These are phyloP conservation scores for Gnomoniopsis smithogilvyi DNA, from an alignment of 2,329 filamentous ascomycete species.

Conservation along the genomic window DNA sequence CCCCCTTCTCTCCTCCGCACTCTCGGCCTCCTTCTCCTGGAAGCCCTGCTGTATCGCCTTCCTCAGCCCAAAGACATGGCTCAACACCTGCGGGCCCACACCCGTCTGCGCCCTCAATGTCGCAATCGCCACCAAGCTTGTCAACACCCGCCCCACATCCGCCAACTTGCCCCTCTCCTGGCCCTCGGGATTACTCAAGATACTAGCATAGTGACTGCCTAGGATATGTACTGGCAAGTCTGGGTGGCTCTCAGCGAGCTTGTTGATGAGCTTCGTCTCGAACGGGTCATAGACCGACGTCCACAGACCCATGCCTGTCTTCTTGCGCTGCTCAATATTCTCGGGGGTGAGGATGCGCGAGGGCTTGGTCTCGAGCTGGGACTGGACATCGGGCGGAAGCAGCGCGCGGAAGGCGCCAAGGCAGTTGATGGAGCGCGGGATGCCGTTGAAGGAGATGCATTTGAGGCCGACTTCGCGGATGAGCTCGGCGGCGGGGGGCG, in stretches of 20 bases:
- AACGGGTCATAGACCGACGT: constrained; percentile 74
- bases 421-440: constrained; percentile 80
- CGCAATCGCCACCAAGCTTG: constrained; percentile 69
- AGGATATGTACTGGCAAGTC: constrained; percentile 81
- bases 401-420: constrained; percentile 67
- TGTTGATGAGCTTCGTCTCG: constrained; percentile 65
- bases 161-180: constrained; percentile 39
- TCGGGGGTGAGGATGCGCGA: constrained; percentile 49
- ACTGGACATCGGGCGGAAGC: constrained; percentile 55
- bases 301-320: constrained; percentile 67
- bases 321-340: constrained; percentile 52
- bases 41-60: constrained; percentile 59
- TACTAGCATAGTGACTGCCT: constrained; percentile 67
- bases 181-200: constrained; percentile 65
- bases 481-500: constrained; percentile 61
- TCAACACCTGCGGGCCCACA: constrained; percentile 77
- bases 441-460: constrained; percentile 77
- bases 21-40: constrained; percentile 23
- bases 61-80: constrained; percentile 75
- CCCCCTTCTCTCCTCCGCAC: constrained; percentile 27
- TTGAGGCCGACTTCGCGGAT: constrained; percentile 75
- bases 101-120: constrained; percentile 77
- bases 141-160: constrained; percentile 66
- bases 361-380: constrained; percentile 51
- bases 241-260: constrained; percentile 72